These are phyloP conservation scores for Colletotrichum lindemuthianum DNA, from an alignment of 2,329 filamentous ascomycete genomes.

Conservation along the genomic window DNA sequence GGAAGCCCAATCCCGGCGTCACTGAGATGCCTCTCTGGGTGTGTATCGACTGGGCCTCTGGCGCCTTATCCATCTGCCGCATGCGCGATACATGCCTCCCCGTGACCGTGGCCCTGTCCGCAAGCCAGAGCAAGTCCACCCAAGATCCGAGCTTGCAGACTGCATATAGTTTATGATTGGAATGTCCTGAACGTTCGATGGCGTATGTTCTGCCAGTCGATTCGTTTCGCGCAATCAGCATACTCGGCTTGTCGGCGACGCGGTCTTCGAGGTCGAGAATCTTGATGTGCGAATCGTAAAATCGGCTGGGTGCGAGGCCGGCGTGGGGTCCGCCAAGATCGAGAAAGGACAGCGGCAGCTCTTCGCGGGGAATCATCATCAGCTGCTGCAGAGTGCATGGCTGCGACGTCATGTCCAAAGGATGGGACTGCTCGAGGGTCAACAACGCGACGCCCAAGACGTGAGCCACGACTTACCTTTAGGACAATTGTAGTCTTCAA, in stretches of 20 bases:
- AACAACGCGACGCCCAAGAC: slow-evolving; percentile 25
- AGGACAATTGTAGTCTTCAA: slow-evolving; percentile 62
- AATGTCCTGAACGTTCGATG: slow-evolving; percentile 70
- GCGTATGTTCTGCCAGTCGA: slow-evolving; percentile 65
- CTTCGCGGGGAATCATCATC: slow-evolving; percentile 70
- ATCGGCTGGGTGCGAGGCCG: slow-evolving; percentile 62
- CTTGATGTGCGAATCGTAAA: slow-evolving; percentile 70
- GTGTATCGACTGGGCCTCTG: slow-evolving; percentile 19
- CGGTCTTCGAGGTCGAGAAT: slow-evolving; percentile 72
- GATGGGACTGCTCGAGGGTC: slow-evolving; percentile 60
- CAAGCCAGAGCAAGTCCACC: slow-evolving; percentile 68
- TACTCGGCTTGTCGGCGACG: slow-evolving; percentile 61
- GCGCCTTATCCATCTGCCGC: slow-evolving; percentile 37
- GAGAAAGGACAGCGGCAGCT: slow-evolving; percentile 69
- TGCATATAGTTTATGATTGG: slow-evolving; percentile 65
- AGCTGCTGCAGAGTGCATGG: slow-evolving; percentile 68
- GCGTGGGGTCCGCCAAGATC: slow-evolving; percentile 63
- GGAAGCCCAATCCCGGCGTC: slow-evolving; percentile 58
- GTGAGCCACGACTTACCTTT: slow-evolving; percentile 52
- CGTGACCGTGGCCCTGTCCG: slow-evolving; percentile 58
- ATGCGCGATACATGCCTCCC: slow-evolving; percentile 46
- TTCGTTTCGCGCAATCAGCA: slow-evolving; percentile 71
- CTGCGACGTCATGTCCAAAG: slow-evolving; percentile 61
- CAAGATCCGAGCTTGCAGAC: slow-evolving; percentile 75
- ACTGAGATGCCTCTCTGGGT: slow-evolving; percentile 43